These are phyloP conservation scores for Gastrolobium villosum DNA, from an alignment of 306 rosid species.

Conservation along the genomic window DNA sequence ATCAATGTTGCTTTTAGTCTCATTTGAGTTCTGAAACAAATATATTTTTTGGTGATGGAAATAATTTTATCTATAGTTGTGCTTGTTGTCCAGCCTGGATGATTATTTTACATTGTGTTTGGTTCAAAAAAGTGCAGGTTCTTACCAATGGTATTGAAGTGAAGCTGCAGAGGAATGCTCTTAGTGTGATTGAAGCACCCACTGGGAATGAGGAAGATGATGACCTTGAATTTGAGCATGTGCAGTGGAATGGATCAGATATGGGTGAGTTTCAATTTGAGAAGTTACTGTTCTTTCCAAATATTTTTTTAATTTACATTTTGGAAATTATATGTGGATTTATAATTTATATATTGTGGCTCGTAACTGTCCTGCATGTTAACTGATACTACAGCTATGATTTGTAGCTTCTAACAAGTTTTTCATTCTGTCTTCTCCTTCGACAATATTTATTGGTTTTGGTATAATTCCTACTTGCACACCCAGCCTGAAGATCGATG, in stretches of 20 bases:
- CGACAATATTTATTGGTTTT: conserved; percentile 4
- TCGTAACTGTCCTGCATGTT: conserved; percentile 11
- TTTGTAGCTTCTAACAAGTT: neutral
- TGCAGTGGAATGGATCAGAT: conserved; percentile 85
- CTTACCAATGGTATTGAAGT: conserved; percentile 97
- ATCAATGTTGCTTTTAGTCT: neutral
- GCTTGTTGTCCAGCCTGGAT: neutral
- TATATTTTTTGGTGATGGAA: neutral
- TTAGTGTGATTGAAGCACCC: conserved; percentile 94
- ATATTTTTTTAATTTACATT: neutral
- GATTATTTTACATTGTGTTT: neutral
- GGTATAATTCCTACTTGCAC: conserved; percentile 20
- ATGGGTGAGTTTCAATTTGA: conserved; percentile 70
- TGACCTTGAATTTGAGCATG: conserved; percentile 82
- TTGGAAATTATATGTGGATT: neutral
- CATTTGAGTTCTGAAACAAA: conserved; percentile 3
- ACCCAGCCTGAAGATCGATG: conserved; percentile 17
- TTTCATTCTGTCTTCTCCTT: conserved; percentile 27
- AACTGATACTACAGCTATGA: conserved; percentile 33
- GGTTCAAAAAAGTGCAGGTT: conserved; percentile 64
- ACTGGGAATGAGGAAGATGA: conserved; percentile 94
- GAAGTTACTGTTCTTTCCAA: neutral
- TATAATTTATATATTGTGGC: conserved; percentile 18
- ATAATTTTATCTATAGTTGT: neutral
- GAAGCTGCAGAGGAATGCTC: conserved; percentile 95